These are phyloP conservation scores for Spinacia oleracea DNA, from an alignment of 179 eudicot species.

Conservation along the genomic window DNA sequence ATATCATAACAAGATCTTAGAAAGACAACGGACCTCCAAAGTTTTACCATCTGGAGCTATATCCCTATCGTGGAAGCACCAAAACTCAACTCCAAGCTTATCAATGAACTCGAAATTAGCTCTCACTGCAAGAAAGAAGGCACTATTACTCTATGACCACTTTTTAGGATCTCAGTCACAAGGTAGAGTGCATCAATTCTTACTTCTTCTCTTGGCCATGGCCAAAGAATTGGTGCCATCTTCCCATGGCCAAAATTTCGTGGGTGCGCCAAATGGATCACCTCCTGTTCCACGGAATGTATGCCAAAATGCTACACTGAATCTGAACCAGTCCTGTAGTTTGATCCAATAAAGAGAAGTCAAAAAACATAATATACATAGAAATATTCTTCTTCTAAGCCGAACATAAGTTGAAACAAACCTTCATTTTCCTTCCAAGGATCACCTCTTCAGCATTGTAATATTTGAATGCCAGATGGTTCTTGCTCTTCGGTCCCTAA, in stretches of 20 bases:
- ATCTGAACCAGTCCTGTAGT: conserved; percentile 89
- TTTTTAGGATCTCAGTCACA: not conserved
- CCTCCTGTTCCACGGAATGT: conserved; percentile 98
- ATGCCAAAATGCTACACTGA: conserved; percentile 99
- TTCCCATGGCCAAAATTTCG: conserved; percentile 99
- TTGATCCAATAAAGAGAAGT: not conserved
- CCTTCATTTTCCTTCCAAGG: conserved; percentile 98
- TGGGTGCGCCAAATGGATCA: conserved; percentile 93
- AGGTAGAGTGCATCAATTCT: conserved; percentile 26
- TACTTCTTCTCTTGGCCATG: conserved; percentile 99
- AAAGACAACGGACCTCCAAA: conserved; percentile 52
- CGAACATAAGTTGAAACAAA: conserved; percentile 21
- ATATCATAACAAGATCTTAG: not conserved
- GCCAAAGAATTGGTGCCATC: conserved; percentile 92
- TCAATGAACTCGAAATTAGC: conserved; percentile 93
- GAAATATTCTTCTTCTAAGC: too few species aligned
- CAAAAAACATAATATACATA: not conserved
- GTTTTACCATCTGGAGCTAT: conserved; percentile 95
- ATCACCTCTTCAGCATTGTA: conserved; percentile 90
- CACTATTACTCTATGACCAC: not conserved
- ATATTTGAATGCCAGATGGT: conserved; percentile 74
- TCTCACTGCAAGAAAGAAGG: conserved; percentile 64
- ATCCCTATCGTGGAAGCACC: conserved; percentile 99
- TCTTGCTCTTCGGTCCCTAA: conserved; percentile 90
- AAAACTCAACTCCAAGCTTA: conserved; percentile 90